Base-by-base conservation (phyloP, 1,284 basidiomycete species). In the Apiotrichum laibachii region DNA sequence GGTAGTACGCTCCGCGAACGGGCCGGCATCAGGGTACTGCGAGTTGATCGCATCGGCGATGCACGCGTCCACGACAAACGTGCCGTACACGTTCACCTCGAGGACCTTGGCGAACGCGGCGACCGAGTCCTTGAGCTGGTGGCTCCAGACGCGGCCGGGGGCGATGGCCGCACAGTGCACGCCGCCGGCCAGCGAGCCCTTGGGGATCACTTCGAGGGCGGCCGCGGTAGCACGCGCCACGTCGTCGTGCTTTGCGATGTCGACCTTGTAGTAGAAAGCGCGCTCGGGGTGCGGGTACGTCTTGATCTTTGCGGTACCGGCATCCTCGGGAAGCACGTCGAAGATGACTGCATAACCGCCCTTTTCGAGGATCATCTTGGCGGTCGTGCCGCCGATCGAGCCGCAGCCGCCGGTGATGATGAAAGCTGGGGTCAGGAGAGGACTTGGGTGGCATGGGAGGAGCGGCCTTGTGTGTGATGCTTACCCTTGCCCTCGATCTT, bases 41-140 rank as follows among this genome's bases (percentile, higher is more conserved):
- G 65, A 63, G 60, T 70, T 69, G 67, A 73, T 70, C 5, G 71
- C 70, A 43, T 73, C 71, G 34, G 66, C 63, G 26, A 73, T 63
- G 56, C 44, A 45, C 5, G 70, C 62, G 53, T 69, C 59, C 47
- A 71, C 61, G 21, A 63, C 57, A 56, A 71, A 73, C 1, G 71
- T 71, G 18, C 70, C 70, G 51, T 61, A 60, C 15, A 63, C 60
- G 57, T 69, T 66, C 62, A 71, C 61, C 31, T 67, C 44, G 40
- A 71, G 52, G 40, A 68, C 66, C 48, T 65, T 61, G 13, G 54
- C 34, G 58, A 71, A 69, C 42, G 64, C 56, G 21, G 44, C 21
- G 39, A 63, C 33, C 31, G 45, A n/a, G 39, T 68, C 50, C 5
- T 22, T 34, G 19, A 68, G 45, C 52, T 66, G 59, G 53, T 62